A percentile compares a stretch with the other conserved stretches of the same genome.
Evolutionary conservation across 78 protist species (phyloP).

Genomic region (Polysphondylium violaceum): DNA sequence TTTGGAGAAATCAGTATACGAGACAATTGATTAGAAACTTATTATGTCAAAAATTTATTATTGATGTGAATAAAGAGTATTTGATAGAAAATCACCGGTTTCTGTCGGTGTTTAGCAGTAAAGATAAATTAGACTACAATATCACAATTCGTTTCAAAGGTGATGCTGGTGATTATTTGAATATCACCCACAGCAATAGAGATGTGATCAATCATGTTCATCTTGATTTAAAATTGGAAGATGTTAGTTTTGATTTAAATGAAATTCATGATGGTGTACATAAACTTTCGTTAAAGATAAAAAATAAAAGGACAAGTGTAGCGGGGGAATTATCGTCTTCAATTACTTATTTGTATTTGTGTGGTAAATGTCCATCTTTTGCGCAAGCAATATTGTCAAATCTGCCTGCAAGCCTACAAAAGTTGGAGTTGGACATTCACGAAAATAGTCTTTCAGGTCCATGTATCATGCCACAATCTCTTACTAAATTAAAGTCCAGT

Average conservation of each 20-base stretch:
- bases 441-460: not conserved
- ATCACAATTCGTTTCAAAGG: not conserved
- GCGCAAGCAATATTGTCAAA: not conserved
- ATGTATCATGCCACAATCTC: not conserved
- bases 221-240: not conserved
- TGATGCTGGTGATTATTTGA: not conserved
- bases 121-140: not conserved
- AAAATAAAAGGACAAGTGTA: not conserved
- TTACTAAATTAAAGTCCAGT: not conserved
- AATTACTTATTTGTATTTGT: not conserved
- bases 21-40: not conserved
- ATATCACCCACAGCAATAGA: not conserved
- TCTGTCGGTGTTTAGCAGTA: not conserved
- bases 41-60: not conserved
- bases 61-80: not conserved
- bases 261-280: not conserved
- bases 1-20: not conserved
- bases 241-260: too few species aligned
- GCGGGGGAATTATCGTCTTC: not conserved
- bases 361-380: not conserved
- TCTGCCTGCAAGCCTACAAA: not conserved
- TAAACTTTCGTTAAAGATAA: too few species aligned
- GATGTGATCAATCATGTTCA: not conserved
- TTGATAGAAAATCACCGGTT: not conserved
- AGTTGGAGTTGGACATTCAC: not conserved